Percentiles rank a stretch among this genome's conserved stretches.
phyloP scores from a whole-genome alignment of 2,329 filamentous ascomycete genomes.

The Sporothrix humicola region DNA sequence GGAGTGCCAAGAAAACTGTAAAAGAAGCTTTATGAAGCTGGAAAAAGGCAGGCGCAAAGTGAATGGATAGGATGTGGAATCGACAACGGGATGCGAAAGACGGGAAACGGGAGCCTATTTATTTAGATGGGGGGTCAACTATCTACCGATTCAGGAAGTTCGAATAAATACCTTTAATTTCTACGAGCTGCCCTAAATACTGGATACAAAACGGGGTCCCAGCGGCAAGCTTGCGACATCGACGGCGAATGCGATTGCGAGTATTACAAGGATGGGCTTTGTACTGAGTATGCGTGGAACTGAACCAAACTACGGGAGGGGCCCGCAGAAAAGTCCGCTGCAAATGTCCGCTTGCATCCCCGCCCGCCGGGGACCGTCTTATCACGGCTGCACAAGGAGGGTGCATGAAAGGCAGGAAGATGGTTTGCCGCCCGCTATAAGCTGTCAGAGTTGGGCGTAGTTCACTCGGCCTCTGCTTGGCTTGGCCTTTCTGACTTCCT shows the following conservation, averaged over 20 bases:
- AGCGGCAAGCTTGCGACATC: neutral
- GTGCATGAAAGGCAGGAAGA: neutral
- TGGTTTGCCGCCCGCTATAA: too few relatives aligned
- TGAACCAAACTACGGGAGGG: neutral
- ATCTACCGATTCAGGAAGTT: neutral
- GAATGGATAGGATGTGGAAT: neutral
- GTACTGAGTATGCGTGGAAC: neutral
- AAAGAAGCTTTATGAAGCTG: neutral
- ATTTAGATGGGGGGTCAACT: neutral
- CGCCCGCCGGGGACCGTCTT: neutral
- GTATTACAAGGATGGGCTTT: neutral
- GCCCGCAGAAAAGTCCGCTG: conserved; percentile 1
- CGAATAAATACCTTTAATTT: neutral
- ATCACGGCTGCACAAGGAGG: conserved; percentile 14
- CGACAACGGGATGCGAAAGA: neutral
- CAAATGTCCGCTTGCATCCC: neutral
- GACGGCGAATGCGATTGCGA: neutral
- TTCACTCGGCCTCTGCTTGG: too few relatives aligned
- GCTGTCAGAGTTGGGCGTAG: too few relatives aligned
- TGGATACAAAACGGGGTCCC: neutral
- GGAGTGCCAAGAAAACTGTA: neutral
- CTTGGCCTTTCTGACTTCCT: too few relatives aligned
- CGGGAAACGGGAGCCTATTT: neutral
- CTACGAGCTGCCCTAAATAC: neutral
- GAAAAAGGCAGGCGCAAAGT: neutral